A percentile compares a stretch with the other conserved stretches of the same genome.
Evolutionary conservation across 352 stramenopile species (phyloP).

Genomic region (Thraustochytrium sp.): DNA sequence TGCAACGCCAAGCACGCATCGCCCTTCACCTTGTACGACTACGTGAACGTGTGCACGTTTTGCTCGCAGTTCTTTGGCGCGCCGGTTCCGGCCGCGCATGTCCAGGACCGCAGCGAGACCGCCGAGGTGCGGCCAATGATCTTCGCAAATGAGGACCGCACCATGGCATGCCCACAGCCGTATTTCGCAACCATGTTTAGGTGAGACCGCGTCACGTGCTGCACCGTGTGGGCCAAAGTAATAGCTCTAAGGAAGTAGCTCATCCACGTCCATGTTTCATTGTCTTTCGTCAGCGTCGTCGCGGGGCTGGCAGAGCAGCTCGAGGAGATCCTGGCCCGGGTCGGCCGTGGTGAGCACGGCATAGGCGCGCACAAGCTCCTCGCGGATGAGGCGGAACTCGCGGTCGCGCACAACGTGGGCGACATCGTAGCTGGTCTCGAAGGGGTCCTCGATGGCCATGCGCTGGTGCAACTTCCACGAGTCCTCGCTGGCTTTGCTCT

Average conservation of each 20-base stretch:
- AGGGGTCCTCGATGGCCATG: constrained; percentile 95
- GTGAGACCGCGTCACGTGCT: background rate
- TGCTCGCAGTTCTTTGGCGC: constrained; percentile 33
- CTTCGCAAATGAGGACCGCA: background rate
- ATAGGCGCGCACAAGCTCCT: constrained; percentile 59
- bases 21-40: constrained; percentile 32
- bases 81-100: background rate
- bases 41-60: constrained; percentile 22
- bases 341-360: constrained; percentile 32
- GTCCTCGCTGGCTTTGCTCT: constrained; percentile 46
- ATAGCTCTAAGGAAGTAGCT: background rate
- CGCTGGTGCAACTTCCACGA: constrained; percentile 49
- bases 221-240: background rate
- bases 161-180: background rate
- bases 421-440: constrained; percentile 95
- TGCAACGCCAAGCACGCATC: constrained; percentile 1
- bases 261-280: background rate
- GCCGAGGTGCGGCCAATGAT: background rate
- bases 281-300: background rate
- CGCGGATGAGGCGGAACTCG: constrained; percentile 61
- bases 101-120: background rate
- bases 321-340: background rate
- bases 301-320: background rate
- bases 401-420: constrained; percentile 87
- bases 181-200: background rate